A percentile compares a stretch with the other conserved stretches of the same genome.
These are phyloP conservation scores for Trichoderma oligosporum DNA, from an alignment of 2,329 filamentous ascomycete species.

Conservation along the genomic window DNA sequence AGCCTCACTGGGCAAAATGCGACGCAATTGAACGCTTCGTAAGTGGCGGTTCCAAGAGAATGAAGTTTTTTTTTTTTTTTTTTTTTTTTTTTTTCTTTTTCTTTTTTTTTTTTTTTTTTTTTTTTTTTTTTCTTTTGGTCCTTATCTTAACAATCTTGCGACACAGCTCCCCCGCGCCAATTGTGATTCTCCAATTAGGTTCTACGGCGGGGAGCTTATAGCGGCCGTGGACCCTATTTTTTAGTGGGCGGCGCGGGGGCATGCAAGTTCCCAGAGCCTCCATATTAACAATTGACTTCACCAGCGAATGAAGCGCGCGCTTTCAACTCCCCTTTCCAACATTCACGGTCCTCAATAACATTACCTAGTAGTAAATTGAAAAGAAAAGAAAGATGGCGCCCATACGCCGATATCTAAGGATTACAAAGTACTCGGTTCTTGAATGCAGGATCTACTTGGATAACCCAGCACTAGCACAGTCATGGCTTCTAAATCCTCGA, in stretches of 20 bases:
- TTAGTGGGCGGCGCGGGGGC: constrained; percentile 15
- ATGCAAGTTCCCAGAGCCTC: neutral
- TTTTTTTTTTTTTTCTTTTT: too few species aligned
- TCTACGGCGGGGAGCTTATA: neutral
- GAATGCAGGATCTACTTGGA: constrained; percentile 96
- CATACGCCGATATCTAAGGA: constrained; percentile 82
- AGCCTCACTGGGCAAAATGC: constrained; percentile 17
- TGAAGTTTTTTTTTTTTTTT: neutral
- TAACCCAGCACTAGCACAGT: constrained; percentile 74
- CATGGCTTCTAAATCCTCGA: constrained; percentile 77
- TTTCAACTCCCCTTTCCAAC: neutral
- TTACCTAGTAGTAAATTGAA: neutral
- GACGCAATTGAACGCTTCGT: constrained; percentile 12
- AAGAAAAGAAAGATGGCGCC: constrained; percentile 68
- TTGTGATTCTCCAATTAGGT: constrained; percentile 10
- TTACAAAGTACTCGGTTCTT: constrained; percentile 90
- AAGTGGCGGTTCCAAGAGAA: neutral
- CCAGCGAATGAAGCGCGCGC: neutral
- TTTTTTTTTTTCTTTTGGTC: neutral
- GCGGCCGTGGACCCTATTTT: constrained; percentile 1
- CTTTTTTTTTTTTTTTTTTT: neutral
- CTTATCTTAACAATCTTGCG: neutral
- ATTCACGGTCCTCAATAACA: constrained; percentile 6
- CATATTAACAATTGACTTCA: constrained; percentile 22
- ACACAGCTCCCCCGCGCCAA: constrained; percentile 7